Evolutionary conservation across 1,139 yeast genomes (phyloP), one percentile per base, ranked within the genome.

Genomic region (Saccharomyces uvarum): DNA sequence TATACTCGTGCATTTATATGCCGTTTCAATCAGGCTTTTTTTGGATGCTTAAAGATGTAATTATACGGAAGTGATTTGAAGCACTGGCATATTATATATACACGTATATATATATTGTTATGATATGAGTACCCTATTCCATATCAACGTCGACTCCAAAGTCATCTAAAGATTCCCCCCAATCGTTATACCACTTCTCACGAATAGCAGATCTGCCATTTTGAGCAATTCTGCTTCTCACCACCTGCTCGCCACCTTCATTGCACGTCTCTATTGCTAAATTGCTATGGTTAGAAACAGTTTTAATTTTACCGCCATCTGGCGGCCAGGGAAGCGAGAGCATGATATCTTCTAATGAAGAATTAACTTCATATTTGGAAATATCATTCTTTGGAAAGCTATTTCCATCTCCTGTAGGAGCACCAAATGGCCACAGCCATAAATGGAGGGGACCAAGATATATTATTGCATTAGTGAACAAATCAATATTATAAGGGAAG

Each of bases 81-180:
- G 16, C 26, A 24, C 49, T 29, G 13, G 53, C 51, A 28, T 19
- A 41, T 38, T 56, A 57, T 13, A 11, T 11, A 42, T 42, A 26
- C n/a, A 24, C 13, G 14, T 14, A 7, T 21, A 4, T 6, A 21
- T 46, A 7, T 13, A 29, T 38, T 28, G 38, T 14, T 33, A 28
- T 46, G 13, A 27, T 29, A 8, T 21, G 21, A 8, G 14, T 38
- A 9, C n/a, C 24, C 26, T 56, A 60, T 61, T 83, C 90, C 0
- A 84, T 81, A 2, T 84, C 89, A 3, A 82, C 59, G 67, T 91
- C 97, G 2, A 93, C 98, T 1, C 98, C 98, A 68, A 82, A 90
- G 70, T 89, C 97, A 48, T 78, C 78, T 53, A 93, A 73, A 4
- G 80, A 78, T 64, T 91, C 98, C 7, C 99, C 99, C 69, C 86